Evolutionary conservation across 306 rosid species (phyloP).

Genomic region (Astragalus glycyphyllos): DNA sequence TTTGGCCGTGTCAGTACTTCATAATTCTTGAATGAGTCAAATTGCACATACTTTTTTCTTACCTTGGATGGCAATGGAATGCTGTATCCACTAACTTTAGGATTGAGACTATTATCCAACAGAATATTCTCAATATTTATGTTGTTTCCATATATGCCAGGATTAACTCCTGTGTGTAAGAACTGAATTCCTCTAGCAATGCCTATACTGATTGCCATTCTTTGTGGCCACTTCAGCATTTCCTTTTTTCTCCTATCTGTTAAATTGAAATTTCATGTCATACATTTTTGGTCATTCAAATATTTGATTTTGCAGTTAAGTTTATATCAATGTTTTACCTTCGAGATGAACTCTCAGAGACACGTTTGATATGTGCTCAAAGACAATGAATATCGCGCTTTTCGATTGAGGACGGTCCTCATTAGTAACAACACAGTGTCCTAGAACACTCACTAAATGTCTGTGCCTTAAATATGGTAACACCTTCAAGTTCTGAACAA

Average conservation of each 20-base stretch:
- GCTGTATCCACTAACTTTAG: conserved; percentile 74
- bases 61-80: conserved; percentile 77
- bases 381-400: conserved; percentile 62
- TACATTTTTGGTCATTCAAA: conserved; percentile 8
- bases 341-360: conserved; percentile 65
- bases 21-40: conserved; percentile 15
- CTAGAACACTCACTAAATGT: conserved; percentile 85
- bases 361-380: conserved; percentile 66
- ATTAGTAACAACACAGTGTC: conserved; percentile 63
- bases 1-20: too few species aligned
- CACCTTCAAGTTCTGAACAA: conserved; percentile 57
- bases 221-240: conserved; percentile 86
- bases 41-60: conserved; percentile 20
- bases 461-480: conserved; percentile 74
- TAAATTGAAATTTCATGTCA: conserved; percentile 24
- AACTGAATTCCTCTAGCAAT: conserved; percentile 78
- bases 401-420: conserved; percentile 63
- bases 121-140: conserved; percentile 67
- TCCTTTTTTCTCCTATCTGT: conserved; percentile 81
- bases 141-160: conserved; percentile 74
- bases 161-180: conserved; percentile 69
- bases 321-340: conserved; percentile 51
- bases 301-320: background rate
- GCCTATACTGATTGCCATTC: conserved; percentile 76
- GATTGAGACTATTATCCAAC: conserved; percentile 71